A percentile compares a stretch with the other conserved stretches of the same genome.
These are phyloP conservation scores for Penicillium sp. DNA, from an alignment of 2,329 filamentous ascomycete species.

Conservation along the genomic window DNA sequence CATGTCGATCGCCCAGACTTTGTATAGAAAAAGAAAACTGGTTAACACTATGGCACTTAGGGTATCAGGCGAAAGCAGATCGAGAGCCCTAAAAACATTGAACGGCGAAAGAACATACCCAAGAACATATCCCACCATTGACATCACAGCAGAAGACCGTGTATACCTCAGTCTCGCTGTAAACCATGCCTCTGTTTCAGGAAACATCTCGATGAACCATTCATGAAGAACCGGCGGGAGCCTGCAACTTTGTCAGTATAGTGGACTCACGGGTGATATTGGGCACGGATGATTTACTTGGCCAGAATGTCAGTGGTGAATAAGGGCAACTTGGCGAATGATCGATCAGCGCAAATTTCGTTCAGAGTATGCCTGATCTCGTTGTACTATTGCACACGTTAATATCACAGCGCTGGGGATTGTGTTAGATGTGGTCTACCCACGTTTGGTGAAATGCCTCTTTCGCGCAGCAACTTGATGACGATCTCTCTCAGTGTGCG, in stretches of 20 bases:
- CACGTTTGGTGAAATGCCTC: constrained; percentile 59
- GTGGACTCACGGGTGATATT: not conserved
- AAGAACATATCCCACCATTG: constrained; percentile 96
- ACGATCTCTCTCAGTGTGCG: constrained; percentile 92
- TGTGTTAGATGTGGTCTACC: constrained; percentile 12
- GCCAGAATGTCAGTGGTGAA: constrained; percentile 66
- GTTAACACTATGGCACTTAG: not conserved
- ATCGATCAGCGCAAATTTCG: constrained; percentile 61
- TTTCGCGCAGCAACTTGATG: constrained; percentile 71
- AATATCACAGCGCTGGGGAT: not conserved
- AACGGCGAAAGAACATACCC: constrained; percentile 45
- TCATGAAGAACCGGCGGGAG: constrained; percentile 84
- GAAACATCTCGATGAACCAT: constrained; percentile 96
- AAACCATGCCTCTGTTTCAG: constrained; percentile 91
- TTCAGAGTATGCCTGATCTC: constrained; percentile 60
- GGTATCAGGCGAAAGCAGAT: not conserved
- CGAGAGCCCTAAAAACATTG: not conserved
- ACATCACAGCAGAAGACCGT: constrained; percentile 95
- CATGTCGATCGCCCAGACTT: constrained; percentile 86
- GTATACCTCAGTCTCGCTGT: constrained; percentile 84
- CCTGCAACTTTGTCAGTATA: constrained; percentile 32
- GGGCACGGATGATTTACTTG: constrained; percentile 31
- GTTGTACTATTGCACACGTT: constrained; percentile 54
- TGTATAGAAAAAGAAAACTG: not conserved
- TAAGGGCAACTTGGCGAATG: constrained; percentile 59